Base-by-base conservation (phyloP, 2,329 filamentous ascomycete genomes). In the Fusarium multiceps region DNA sequence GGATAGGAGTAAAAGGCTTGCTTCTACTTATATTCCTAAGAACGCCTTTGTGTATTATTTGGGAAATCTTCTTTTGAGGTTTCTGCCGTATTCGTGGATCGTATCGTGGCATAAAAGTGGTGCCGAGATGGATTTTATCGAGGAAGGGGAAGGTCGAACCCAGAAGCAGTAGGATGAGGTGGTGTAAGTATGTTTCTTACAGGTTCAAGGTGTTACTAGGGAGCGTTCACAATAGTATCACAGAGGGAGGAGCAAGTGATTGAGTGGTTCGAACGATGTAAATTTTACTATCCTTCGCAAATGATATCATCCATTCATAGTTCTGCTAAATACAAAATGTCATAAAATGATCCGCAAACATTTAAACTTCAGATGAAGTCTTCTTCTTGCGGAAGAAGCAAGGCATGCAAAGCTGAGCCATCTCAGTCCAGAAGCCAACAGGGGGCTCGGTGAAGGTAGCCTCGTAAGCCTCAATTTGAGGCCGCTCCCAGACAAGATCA, bases 401-500 rank as follows among this genome's bases (percentile, higher is more conserved):
- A n/a, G 63, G 62, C 55, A 83, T 79, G 7, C 86, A 68, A 69
- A 87, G 57, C 56, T 82, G 80, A 13, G 76, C 62, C 72, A 88
- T 80, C 71, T 88, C 86, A 10, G 73, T 78, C 85, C 86, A 88
- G 79, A 88, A 88, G 4, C 84, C 81, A 37, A 83, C 75, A 0
- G 85, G 85, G 4, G 81, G 79, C 21, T 82, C 78, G 4, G 80
- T 77, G 66, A 90, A 86, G 16, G 80, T 81, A 5, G 78, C 80
- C 75, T 88, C 86, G 61, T 89, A 89, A 0, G 81, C 82, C 68
- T 90, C 88, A 57, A 90, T 87, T 25, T 81, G 75, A 20, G 86
- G 87, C 42, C 83, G 80, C 72, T 90, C 83, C 88, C 87, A 87
- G 43, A 88, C 79, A 10, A 90, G 80, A 71, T 90, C 88, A 7